Conservation (phyloP, 805 yeast species). For the Cyberlindnera nakhonratchasimensis region DNA sequence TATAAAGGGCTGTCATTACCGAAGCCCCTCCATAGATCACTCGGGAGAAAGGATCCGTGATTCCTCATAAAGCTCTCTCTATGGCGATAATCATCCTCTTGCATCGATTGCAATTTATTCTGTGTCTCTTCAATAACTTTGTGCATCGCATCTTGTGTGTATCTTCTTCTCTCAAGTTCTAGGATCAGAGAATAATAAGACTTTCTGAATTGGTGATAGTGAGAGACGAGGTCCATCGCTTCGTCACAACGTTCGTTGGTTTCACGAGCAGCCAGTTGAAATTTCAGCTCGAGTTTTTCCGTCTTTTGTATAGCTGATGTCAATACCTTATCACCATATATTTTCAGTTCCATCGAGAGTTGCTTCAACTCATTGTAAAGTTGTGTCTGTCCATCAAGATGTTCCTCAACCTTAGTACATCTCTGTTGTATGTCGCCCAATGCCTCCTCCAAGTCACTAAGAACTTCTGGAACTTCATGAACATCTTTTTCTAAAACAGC, state of each 20-base stretch:
- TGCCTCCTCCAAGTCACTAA: slow-evolving; percentile 43
- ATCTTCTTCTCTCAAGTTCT: slow-evolving; percentile 51
- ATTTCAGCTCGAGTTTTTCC: slow-evolving; percentile 13
- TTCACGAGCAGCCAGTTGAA: slow-evolving; percentile 8
- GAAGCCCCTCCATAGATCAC: slow-evolving; percentile 46
- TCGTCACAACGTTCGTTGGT: slow-evolving; percentile 21
- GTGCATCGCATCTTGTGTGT: slow-evolving; percentile 39
- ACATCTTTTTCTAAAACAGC: slow-evolving; percentile 51
- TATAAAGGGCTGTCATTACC: slow-evolving; percentile 29
- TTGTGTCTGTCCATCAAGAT: slow-evolving; percentile 8
- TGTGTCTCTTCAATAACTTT: slow-evolving; percentile 41
- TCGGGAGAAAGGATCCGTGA: slow-evolving; percentile 56
- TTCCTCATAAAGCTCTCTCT: slow-evolving; percentile 42
- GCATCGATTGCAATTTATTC: slow-evolving; percentile 35
- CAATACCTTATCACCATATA: slow-evolving; percentile 24
- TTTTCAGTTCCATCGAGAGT: slow-evolving; percentile 21
- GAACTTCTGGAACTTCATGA: slow-evolving; percentile 53
- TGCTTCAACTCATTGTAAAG: slow-evolving; percentile 22
- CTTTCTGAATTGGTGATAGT: slow-evolving; percentile 47
- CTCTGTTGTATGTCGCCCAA: slow-evolving; percentile 28
- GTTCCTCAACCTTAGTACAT: slow-evolving; percentile 24
- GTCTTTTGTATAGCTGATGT: slow-evolving; percentile 13
- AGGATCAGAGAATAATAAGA: slow-evolving; percentile 50
- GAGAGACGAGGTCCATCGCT: slow-evolving; percentile 38
- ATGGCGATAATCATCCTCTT: slow-evolving; percentile 40